phyloP scores from a whole-genome alignment of 345 rosid genomes.

The Hibiscus trionum region DNA sequence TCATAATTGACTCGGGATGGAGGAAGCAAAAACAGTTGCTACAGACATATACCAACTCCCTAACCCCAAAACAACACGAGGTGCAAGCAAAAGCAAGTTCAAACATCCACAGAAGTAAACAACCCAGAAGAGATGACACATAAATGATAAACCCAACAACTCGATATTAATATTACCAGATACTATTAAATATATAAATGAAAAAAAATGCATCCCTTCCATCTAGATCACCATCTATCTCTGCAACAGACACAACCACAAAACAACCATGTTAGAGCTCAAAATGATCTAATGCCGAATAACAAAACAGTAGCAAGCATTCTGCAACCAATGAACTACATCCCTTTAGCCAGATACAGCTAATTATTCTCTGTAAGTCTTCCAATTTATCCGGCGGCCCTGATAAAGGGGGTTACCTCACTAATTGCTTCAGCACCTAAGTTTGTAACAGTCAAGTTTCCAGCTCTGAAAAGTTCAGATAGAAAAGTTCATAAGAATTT shows the following conservation, averaged over 20 bases:
- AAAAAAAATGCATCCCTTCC: conserved; percentile 40
- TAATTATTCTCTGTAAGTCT: conserved; percentile 83
- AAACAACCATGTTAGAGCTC: conserved; percentile 22
- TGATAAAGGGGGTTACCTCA: conserved; percentile 60
- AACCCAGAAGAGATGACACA: too few relatives aligned
- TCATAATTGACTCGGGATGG: background rate
- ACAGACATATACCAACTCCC: background rate
- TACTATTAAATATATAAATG: background rate
- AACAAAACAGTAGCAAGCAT: conserved; percentile 3
- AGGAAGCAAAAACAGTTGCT: background rate
- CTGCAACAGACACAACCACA: conserved; percentile 33
- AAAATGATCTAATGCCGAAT: background rate
- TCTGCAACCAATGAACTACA: conserved; percentile 4
- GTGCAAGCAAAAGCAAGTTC: too few relatives aligned
- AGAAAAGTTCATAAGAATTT: background rate
- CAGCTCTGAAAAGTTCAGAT: conserved; percentile 44
- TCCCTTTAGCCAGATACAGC: conserved; percentile 67
- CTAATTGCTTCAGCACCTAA: conserved; percentile 56
- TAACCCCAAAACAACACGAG: too few relatives aligned
- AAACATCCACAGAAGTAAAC: background rate
- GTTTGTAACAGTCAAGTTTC: conserved; percentile 57
- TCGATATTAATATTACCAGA: background rate
- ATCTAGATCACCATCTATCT: conserved; percentile 50
- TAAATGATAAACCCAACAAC: background rate
- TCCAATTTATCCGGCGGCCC: conserved; percentile 85